Evolutionary conservation across 345 rosid genomes (phyloP), one percentile per base, ranked within the genome.

Genomic region (Hibiscus trionum): DNA sequence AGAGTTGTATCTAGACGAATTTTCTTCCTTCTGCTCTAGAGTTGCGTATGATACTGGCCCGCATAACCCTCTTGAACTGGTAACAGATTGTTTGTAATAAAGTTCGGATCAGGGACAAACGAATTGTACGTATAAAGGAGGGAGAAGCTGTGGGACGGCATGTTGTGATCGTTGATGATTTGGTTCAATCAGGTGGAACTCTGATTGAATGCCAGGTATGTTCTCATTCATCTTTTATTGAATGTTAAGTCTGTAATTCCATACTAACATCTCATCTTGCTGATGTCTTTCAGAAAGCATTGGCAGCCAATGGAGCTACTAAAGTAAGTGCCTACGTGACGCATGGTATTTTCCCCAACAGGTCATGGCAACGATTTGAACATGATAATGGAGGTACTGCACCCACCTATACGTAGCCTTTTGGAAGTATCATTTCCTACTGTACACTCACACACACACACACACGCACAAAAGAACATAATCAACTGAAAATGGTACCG

Each of bases 101-200:
- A 85, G 97, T 94, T 73, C 86, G 97, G 29, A 96, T 90, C 78
- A 96, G 95, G 49, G 84, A 86, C 81, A 83, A 87, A 73, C 82
- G 96, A 73, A 86, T 91, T 74, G 98, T 88, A 49, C 91, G 96
- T 66, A 87, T 94, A 78, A 94, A 90, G 81, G 97, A 91, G 77
- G 98, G 98, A 33, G 87, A 91, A 39, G 90, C 96, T 44, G 80
- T 64, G 72, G 97, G 97, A 79, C 83, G 90, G 26, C 97, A 94
- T 39, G 91, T 94, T 29, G 98, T 91, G 72, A 94, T 91, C 60
- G 97, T 94, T 37, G 98, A 94, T 77, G 96, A 91, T 83, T 84
- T 94, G 83, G 98, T 94, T 76, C 98, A 91, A 80, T 93, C 98
- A 4, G 98, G 98, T 44, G 91, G 98, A 69, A 94, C 98, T 52